These are phyloP conservation scores for Melanogaster broomeanus DNA, from an alignment of 768 basidiomycete species.

Conservation along the genomic window DNA sequence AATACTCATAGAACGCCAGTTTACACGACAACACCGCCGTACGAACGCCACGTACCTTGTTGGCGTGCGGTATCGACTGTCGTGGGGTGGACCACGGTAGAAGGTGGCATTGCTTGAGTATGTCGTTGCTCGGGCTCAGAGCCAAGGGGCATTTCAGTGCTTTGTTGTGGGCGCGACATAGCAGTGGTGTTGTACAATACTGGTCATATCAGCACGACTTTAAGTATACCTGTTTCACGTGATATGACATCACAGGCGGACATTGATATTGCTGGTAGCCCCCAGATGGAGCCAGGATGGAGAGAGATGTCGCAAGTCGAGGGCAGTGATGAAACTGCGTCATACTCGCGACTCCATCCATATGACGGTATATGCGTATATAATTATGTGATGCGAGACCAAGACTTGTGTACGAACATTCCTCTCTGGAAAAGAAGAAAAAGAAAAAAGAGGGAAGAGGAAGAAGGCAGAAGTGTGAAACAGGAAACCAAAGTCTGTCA, in stretches of 20 bases:
- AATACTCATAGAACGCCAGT: neutral
- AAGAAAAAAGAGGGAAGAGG: too few species aligned
- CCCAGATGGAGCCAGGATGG: too few species aligned
- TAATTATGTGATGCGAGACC: neutral
- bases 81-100: slow-evolving; percentile 27
- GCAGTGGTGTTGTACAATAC: slow-evolving; percentile 4
- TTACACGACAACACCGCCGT: neutral
- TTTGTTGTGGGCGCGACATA: neutral
- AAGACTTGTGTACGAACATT: neutral
- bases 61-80: slow-evolving; percentile 32
- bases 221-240: slow-evolving; percentile 20
- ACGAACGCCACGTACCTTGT: slow-evolving; percentile 36
- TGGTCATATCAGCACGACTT: neutral
- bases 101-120: slow-evolving; percentile 16
- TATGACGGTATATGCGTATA: neutral
- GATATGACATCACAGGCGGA: slow-evolving; percentile 24
- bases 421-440: neutral
- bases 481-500: neutral
- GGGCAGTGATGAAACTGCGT: neutral
- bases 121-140: slow-evolving; percentile 4
- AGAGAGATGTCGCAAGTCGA: neutral
- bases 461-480: too few species aligned
- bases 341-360: neutral
- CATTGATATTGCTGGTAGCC: too few species aligned
- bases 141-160: neutral